Base-by-base conservation (phyloP, 208 protist genomes). In the Herpetomonas samuelpessoai region DNA sequence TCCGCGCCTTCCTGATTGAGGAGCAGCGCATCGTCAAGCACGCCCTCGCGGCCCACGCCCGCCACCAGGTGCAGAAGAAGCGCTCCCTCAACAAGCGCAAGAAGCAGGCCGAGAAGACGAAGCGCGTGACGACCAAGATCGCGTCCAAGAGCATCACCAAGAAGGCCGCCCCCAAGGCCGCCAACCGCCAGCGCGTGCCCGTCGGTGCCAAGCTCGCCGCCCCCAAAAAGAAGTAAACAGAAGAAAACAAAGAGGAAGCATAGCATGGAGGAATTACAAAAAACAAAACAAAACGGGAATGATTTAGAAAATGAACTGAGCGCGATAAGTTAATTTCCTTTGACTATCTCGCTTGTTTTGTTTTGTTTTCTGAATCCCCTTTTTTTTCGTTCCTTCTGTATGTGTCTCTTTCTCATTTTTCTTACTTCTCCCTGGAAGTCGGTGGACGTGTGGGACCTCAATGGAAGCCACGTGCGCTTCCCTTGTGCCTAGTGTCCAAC, bases 21-120 rank as follows among this genome's bases (percentile, higher is more conserved):
- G 98, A 99, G 88, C 97, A 99, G 86, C 98, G 98, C 87, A 97
- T 99, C 68, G 97, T 99, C 52, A 99, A 99, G 96, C 67, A 85
- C 47, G 86, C 81, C 35, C 77, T 93, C 46, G 77, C 74, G 60
- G 82, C 84, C 45, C 78, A 88, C 71, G 71, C 71, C 51, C 87
- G 87, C 77, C 61, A 69, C 76, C 79, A 84, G 74, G 68, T 56
- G 57, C 68, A 72, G 45, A 85, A 76, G 71, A 84, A 84, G 71
- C 86, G 86, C 65, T 72, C 71, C 46, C 62, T 57, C 60, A 76
- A 79, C 77, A 89, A 85, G 76, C 68, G 71, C 65, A 88, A 89
- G 82, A 70, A 71, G 62, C 81, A 84, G 68, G 59, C 58, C 46
- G 65, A 56, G 31, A 64, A 63, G 65, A 76, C 76, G 67, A 66